Conservation (phyloP, 208 protist genomes). For the Trypanosoma cruzi region DNA sequence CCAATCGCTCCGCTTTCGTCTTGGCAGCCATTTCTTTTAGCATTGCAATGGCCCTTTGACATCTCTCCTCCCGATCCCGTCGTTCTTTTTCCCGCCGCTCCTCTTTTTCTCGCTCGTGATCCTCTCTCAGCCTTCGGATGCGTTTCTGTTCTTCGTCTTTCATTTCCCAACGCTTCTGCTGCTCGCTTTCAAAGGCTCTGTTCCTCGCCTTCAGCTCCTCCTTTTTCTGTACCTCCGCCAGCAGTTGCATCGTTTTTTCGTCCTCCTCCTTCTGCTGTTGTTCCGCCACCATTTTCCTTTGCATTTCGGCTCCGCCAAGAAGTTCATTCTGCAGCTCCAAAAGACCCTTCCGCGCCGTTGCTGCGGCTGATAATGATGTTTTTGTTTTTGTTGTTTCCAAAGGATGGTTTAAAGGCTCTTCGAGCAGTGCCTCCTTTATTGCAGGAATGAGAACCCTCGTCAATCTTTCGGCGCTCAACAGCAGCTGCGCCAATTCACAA, state of each 20-base stretch:
- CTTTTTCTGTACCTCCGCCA: constrained; percentile 15
- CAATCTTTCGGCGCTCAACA: constrained; percentile 7
- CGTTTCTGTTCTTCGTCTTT: constrained; percentile 19
- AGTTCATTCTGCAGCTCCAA: constrained; percentile 3
- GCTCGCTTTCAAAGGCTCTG: constrained; percentile 16
- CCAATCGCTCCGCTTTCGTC: constrained; percentile 25
- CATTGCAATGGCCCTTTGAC: constrained; percentile 33
- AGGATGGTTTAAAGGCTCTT: not conserved
- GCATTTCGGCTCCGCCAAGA: not conserved
- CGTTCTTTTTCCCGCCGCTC: constrained; percentile 12
- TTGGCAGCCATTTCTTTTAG: constrained; percentile 29
- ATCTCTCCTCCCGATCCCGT: constrained; percentile 28
- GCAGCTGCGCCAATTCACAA: constrained; percentile 1
- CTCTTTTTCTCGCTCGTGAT: constrained; percentile 30
- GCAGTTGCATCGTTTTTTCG: constrained; percentile 20
- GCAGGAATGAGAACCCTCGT: constrained; percentile 3
- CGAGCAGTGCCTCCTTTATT: not conserved
- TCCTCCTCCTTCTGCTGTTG: constrained; percentile 19
- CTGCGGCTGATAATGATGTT: not conserved
- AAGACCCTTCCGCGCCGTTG: constrained; percentile 3
- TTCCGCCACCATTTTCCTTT: not conserved
- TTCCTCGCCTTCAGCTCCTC: constrained; percentile 7
- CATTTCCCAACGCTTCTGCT: constrained; percentile 12
- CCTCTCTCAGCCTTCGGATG: constrained; percentile 29
- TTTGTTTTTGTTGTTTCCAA: not conserved